A percentile compares a stretch with the other conserved stretches of the same genome.
Evolutionary conservation across 2,329 filamentous ascomycete genomes (phyloP).

Genomic region (Fusarium sambucinum): DNA sequence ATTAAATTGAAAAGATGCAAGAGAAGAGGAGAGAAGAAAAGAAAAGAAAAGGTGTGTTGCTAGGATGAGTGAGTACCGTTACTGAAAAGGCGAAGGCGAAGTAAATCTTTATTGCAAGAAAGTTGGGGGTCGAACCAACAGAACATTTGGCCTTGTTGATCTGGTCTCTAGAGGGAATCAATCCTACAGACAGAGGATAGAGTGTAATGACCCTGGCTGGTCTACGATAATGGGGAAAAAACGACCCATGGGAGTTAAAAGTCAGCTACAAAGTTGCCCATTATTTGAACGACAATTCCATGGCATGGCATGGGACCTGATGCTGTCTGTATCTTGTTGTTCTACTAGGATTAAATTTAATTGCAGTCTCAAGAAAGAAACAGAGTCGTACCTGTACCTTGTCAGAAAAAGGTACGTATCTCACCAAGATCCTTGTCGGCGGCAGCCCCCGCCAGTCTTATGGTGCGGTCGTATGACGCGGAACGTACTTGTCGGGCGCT

Average conservation of each 20-base stretch:
- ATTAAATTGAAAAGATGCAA: neutral
- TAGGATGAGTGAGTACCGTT: neutral
- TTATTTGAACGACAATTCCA: conserved; percentile 42
- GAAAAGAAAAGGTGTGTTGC: neutral
- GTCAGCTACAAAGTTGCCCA: conserved; percentile 38
- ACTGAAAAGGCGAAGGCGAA: conserved; percentile 6
- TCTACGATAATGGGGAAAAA: conserved; percentile 26
- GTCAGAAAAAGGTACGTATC: conserved; percentile 5
- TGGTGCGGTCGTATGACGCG: conserved; percentile 48
- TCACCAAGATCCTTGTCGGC: conserved; percentile 39
- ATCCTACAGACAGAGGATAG: too few species aligned
- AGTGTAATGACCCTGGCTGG: conserved; percentile 27
- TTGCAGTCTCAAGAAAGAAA: neutral
- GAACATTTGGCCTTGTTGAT: neutral
- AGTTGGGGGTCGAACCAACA: neutral
- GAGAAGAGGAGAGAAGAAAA: too few species aligned
- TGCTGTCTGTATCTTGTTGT: neutral
- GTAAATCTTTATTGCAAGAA: conserved; percentile 18
- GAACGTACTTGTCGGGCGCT: conserved; percentile 46
- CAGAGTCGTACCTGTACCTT: neutral
- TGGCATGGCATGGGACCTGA: conserved; percentile 8
- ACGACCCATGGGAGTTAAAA: conserved; percentile 37
- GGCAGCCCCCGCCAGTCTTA: conserved; percentile 47
- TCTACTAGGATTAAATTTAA: neutral
- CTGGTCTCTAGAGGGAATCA: neutral